These are phyloP conservation scores for Juglanconis sp. DNA, from an alignment of 2,329 filamentous ascomycete genomes.

Conservation along the genomic window DNA sequence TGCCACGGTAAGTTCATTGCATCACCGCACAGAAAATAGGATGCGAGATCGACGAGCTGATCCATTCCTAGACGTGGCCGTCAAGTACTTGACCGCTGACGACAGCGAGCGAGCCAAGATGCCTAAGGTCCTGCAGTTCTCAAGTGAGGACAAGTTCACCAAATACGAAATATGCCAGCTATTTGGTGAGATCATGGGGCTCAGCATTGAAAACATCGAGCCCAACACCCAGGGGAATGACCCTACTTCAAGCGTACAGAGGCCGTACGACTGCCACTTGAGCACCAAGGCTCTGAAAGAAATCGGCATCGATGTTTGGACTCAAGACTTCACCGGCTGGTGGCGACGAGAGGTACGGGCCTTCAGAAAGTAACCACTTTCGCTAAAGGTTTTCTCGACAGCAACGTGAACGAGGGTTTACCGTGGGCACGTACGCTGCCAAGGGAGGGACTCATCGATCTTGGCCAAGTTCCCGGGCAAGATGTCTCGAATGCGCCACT, in stretches of 20 bases:
- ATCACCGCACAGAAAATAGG: background rate
- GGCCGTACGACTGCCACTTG: constrained; percentile 85
- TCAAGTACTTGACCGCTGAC: constrained; percentile 55
- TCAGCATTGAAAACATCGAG: constrained; percentile 66
- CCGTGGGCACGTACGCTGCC: background rate
- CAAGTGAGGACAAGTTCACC: constrained; percentile 79
- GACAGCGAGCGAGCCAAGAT: constrained; percentile 48
- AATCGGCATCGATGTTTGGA: constrained; percentile 70
- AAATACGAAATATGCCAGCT: constrained; percentile 85
- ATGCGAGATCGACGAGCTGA: constrained; percentile 13
- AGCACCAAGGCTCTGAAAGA: constrained; percentile 72
- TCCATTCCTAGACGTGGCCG: constrained; percentile 57
- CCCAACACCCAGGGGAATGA: constrained; percentile 70
- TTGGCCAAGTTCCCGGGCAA: background rate
- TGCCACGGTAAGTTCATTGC: constrained; percentile 54
- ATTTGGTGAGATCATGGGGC: constrained; percentile 75
- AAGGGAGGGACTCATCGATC: background rate
- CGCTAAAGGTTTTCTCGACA: background rate
- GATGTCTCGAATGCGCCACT: background rate
- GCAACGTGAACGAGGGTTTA: background rate
- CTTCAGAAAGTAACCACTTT: constrained; percentile 47
- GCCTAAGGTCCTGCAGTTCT: constrained; percentile 76
- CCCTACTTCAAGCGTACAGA: constrained; percentile 66
- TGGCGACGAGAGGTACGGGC: constrained; percentile 67
- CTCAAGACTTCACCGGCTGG: constrained; percentile 75